phyloP scores from a whole-genome alignment of 2,329 filamentous ascomycete species.

The Rutstroemia sp. region DNA sequence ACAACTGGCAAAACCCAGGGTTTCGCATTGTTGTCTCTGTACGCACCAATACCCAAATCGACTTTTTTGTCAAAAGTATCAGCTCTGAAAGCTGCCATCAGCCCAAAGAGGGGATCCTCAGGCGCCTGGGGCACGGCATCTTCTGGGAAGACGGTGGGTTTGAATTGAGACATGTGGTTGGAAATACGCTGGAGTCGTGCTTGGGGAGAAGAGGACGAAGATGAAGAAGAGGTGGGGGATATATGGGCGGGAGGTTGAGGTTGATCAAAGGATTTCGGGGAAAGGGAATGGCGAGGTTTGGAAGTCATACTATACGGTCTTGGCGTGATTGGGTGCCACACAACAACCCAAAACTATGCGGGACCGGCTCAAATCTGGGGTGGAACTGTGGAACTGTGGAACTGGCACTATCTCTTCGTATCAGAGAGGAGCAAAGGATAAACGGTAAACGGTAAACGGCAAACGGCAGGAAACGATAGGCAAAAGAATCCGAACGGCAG shows the following conservation, averaged over 20 bases:
- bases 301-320: slow-evolving; percentile 8
- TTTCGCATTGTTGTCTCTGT: slow-evolving; percentile 90
- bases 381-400: slow-evolving; percentile 6
- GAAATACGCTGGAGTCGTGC: slow-evolving; percentile 53
- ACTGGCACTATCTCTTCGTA: neutral
- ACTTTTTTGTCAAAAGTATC: slow-evolving; percentile 77
- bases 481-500: neutral
- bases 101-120: slow-evolving; percentile 88
- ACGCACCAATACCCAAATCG: slow-evolving; percentile 86
- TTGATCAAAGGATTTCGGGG: neutral
- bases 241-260: neutral
- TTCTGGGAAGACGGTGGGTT: slow-evolving; percentile 62
- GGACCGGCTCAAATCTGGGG: slow-evolving; percentile 10
- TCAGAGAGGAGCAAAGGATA: neutral
- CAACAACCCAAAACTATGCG: neutral
- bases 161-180: slow-evolving; percentile 55
- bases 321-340: neutral
- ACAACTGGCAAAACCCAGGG: slow-evolving; percentile 96
- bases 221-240: slow-evolving; percentile 3
- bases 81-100: slow-evolving; percentile 80
- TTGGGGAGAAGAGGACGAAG: slow-evolving; percentile 34
- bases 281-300: slow-evolving; percentile 7
- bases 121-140: slow-evolving; percentile 80
- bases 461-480: neutral
- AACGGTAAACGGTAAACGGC: too few species aligned